phyloP scores from a whole-genome alignment of 345 rosid species.

The Brassica rapa region DNA sequence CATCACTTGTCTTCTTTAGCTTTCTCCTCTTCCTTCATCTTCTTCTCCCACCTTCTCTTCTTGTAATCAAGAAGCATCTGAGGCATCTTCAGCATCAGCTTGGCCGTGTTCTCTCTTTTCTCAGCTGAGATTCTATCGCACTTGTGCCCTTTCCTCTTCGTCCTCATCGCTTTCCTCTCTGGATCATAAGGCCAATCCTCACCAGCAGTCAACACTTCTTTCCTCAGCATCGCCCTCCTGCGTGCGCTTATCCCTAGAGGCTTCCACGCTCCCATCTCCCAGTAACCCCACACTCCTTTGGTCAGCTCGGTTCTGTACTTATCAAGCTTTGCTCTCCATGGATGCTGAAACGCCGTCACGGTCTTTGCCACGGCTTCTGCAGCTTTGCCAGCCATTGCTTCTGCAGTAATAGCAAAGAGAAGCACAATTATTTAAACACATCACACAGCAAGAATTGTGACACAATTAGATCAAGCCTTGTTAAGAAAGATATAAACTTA shows the following conservation, averaged over 20 bases:
- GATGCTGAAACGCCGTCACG: constrained; percentile 59
- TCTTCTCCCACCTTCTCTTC: constrained; percentile 96
- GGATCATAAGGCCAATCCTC: constrained; percentile 92
- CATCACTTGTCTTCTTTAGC: constrained; percentile 43
- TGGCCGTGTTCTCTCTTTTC: constrained; percentile 79
- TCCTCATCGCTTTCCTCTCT: constrained; percentile 82
- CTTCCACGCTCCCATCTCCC: constrained; percentile 93
- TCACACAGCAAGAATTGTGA: neutral
- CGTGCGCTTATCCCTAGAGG: constrained; percentile 87
- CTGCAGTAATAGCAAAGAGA: neutral
- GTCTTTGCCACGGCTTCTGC: constrained; percentile 63
- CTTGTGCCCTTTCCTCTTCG: constrained; percentile 84
- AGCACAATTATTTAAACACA: neutral
- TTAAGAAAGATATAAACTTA: neutral
- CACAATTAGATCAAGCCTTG: neutral
- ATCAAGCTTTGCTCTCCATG: constrained; percentile 76
- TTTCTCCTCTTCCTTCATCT: constrained; percentile 92
- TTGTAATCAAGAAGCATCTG: constrained; percentile 76
- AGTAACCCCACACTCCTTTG: constrained; percentile 91
- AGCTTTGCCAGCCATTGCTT: constrained; percentile 75
- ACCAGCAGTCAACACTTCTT: constrained; percentile 74
- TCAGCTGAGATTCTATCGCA: constrained; percentile 79
- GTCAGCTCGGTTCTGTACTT: constrained; percentile 73
- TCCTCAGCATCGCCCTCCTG: constrained; percentile 80
- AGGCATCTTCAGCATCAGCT: constrained; percentile 89